A percentile compares a stretch with the other conserved stretches of the same genome.
Conservation (phyloP, 2,329 filamentous ascomycete genomes). For the Aureobasidium sp. region DNA sequence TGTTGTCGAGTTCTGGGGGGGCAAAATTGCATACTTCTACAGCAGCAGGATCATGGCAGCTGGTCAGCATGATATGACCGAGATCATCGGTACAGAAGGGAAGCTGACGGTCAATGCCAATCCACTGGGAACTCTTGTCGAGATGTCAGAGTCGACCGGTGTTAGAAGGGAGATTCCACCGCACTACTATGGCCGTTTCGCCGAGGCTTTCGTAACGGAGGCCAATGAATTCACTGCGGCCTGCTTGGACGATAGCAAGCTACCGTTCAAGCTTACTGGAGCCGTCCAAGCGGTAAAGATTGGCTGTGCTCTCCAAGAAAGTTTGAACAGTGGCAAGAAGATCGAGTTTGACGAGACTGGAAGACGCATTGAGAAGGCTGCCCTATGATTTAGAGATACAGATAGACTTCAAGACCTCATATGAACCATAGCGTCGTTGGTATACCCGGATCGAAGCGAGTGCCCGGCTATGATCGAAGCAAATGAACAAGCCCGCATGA, state of each 20-base stretch:
- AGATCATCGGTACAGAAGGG: slow-evolving; percentile 61
- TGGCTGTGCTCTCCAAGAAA: slow-evolving; percentile 45
- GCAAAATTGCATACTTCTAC: slow-evolving; percentile 59
- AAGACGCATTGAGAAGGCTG: slow-evolving; percentile 34
- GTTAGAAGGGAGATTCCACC: slow-evolving; percentile 54
- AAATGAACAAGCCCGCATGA: too few species aligned
- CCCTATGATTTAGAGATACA: neutral
- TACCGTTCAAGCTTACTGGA: slow-evolving; percentile 51
- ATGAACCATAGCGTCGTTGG: neutral
- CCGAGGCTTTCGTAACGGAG: slow-evolving; percentile 57
- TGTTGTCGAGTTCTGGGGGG: slow-evolving; percentile 58
- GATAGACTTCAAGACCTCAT: neutral
- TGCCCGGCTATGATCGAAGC: too few species aligned
- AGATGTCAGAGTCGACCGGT: slow-evolving; percentile 47
- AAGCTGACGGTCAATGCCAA: slow-evolving; percentile 57
- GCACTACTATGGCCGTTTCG: slow-evolving; percentile 57
- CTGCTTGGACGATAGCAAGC: slow-evolving; percentile 48
- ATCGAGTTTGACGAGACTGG: slow-evolving; percentile 51
- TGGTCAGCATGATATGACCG: slow-evolving; percentile 60
- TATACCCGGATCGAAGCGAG: too few species aligned
- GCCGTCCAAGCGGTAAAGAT: slow-evolving; percentile 56
- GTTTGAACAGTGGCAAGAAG: slow-evolving; percentile 39
- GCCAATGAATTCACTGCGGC: slow-evolving; percentile 56
- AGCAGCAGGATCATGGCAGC: slow-evolving; percentile 60
- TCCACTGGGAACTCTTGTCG: slow-evolving; percentile 49